Evolutionary conservation across 2,329 filamentous ascomycete genomes (phyloP).

Genomic region (Colletotrichum spaethianum): DNA sequence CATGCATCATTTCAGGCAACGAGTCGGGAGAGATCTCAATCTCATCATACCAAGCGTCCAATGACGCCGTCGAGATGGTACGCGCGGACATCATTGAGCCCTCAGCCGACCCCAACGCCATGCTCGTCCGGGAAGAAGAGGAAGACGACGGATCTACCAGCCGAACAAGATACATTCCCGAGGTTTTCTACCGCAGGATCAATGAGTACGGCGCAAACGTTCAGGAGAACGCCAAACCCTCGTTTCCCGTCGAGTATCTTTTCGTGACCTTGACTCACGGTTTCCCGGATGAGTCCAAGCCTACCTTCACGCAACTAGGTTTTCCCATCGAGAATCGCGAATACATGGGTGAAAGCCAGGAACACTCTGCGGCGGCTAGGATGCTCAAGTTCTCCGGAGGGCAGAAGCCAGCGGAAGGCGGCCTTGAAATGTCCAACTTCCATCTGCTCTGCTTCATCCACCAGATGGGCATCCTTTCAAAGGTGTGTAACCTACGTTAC

Average conservation of each 20-base stretch:
- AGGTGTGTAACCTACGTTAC: conserved; percentile 71
- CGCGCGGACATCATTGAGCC: conserved; percentile 94
- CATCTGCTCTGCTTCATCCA: conserved; percentile 92
- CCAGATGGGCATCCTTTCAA: conserved; percentile 83
- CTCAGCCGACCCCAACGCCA: conserved; percentile 90
- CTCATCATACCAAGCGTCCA: conserved; percentile 94
- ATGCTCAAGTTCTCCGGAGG: conserved; percentile 75
- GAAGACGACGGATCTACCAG: conserved; percentile 81
- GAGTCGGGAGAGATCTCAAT: conserved; percentile 90
- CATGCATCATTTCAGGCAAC: conserved; percentile 95
- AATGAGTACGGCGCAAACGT: conserved; percentile 98
- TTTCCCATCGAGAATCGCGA: conserved; percentile 96
- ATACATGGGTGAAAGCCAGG: conserved; percentile 87
- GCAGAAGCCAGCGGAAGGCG: conserved; percentile 72
- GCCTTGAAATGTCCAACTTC: conserved; percentile 88
- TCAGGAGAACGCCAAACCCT: conserved; percentile 96
- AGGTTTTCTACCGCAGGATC: conserved; percentile 95
- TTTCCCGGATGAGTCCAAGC: conserved; percentile 86
- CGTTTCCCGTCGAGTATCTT: conserved; percentile 96
- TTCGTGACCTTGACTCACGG: conserved; percentile 97
- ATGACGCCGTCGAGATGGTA: conserved; percentile 97
- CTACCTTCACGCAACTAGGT: conserved; percentile 79
- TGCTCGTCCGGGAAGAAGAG: conserved; percentile 94
- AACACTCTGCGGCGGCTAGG: conserved; percentile 77
- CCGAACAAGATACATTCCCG: conserved; percentile 90